Conservation (phyloP, 2,329 filamentous ascomycete species). For the Allantophomopsis cytisporea region DNA sequence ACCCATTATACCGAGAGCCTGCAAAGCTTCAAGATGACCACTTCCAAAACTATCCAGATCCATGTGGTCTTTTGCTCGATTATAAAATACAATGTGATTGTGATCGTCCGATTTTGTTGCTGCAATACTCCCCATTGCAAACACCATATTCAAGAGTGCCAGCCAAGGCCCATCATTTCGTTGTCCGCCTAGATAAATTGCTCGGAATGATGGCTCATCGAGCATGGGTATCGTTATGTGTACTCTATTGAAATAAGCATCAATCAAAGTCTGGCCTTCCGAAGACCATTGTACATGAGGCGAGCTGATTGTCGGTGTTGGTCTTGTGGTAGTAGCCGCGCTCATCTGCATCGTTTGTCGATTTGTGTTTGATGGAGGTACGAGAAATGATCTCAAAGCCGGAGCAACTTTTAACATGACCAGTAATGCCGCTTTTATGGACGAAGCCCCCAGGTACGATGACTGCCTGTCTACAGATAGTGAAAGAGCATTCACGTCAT, state of each 20-base stretch:
- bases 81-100: conserved; percentile 57
- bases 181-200: conserved; percentile 46
- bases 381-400: conserved; percentile 29
- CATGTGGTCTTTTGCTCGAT: conserved; percentile 51
- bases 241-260: conserved; percentile 64
- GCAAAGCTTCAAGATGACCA: conserved; percentile 59
- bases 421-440: conserved; percentile 60
- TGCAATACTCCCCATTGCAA: conserved; percentile 61
- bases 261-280: conserved; percentile 55
- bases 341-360: conserved; percentile 9
- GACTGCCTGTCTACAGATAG: conserved; percentile 40
- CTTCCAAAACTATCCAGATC: conserved; percentile 55
- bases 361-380: conserved; percentile 11
- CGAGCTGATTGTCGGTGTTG: conserved; percentile 21
- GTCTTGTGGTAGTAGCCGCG: conserved; percentile 15
- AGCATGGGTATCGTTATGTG: conserved; percentile 63
- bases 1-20: conserved; percentile 57
- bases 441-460: conserved; percentile 61
- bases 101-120: conserved; percentile 47
- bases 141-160: conserved; percentile 61
- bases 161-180: conserved; percentile 58
- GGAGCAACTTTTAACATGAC: conserved; percentile 46
- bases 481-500: conserved; percentile 60
- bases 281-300: conserved; percentile 38
- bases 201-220: conserved; percentile 57